Conservation (phyloP, 208 protist species). For the Phytomonas sp. region DNA sequence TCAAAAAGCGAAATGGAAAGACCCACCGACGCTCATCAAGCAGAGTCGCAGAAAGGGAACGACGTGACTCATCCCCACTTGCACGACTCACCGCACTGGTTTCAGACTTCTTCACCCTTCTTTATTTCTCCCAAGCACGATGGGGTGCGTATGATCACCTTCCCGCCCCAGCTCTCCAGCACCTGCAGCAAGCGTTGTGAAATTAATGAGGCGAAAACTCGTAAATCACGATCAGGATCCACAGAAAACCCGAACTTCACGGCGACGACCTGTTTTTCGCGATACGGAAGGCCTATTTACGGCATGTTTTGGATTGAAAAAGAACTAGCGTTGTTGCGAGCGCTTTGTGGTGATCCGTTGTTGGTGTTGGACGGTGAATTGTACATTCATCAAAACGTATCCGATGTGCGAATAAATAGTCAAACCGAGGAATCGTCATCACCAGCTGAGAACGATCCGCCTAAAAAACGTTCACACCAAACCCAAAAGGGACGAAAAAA, state of each 20-base stretch:
- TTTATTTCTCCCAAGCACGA: slow-evolving; percentile 88
- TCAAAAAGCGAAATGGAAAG: neutral
- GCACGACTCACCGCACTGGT: slow-evolving; percentile 25
- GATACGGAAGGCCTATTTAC: slow-evolving; percentile 66
- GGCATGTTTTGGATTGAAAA: slow-evolving; percentile 81
- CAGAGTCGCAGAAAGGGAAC: neutral
- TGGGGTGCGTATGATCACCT: slow-evolving; percentile 72
- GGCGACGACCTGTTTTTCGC: slow-evolving; percentile 63
- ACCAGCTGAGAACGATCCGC: neutral
- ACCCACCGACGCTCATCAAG: neutral
- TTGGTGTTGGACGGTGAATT: slow-evolving; percentile 78
- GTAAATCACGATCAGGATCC: neutral
- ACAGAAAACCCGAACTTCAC: neutral
- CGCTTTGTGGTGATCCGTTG: slow-evolving; percentile 47
- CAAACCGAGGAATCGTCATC: neutral
- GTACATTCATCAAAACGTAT: slow-evolving; percentile 55
- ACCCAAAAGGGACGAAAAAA: neutral
- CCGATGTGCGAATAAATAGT: neutral
- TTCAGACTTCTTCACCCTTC: slow-evolving; percentile 27
- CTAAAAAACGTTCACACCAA: neutral
- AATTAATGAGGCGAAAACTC: neutral
- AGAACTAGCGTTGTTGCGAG: slow-evolving; percentile 63
- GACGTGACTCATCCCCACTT: neutral
- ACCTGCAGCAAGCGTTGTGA: neutral
- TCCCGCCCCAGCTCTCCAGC: slow-evolving; percentile 5